These are phyloP conservation scores for Diaporthe nobilis DNA, from an alignment of 2,329 filamentous ascomycete species.

Conservation along the genomic window DNA sequence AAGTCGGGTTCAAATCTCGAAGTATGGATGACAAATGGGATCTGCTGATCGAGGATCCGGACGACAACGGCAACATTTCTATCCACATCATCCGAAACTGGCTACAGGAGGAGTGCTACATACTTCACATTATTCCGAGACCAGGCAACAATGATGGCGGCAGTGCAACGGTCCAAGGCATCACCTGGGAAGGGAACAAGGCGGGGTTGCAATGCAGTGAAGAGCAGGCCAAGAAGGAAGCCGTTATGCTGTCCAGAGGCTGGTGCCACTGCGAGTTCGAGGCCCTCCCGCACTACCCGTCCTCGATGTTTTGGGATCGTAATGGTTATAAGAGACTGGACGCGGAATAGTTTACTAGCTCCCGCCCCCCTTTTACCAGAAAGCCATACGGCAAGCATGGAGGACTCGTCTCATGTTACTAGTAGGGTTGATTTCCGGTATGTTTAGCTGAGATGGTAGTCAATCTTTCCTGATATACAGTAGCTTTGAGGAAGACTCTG, in stretches of 20 bases:
- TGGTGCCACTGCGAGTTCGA: slow-evolving; percentile 44
- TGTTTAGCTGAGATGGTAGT: no score
- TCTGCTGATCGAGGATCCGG: slow-evolving; percentile 44
- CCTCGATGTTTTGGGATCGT: slow-evolving; percentile 42
- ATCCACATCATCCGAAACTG: slow-evolving; percentile 45
- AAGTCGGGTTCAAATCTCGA: slow-evolving; percentile 44
- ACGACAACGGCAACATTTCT: slow-evolving; percentile 43
- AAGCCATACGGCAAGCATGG: no score
- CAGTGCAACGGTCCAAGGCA: slow-evolving; percentile 36
- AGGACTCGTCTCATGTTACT: no score
- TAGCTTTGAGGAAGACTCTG: no score
- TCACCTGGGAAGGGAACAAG: slow-evolving; percentile 45
- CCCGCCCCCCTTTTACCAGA: no score
- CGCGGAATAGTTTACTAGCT: not conserved
- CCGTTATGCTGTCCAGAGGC: slow-evolving; percentile 44
- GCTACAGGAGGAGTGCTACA: slow-evolving; percentile 43
- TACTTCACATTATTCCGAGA: slow-evolving; percentile 39
- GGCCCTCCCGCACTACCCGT: slow-evolving; percentile 43
- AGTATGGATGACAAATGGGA: slow-evolving; percentile 46
- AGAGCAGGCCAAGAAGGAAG: slow-evolving; percentile 46
- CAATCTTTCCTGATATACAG: no score
- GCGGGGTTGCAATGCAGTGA: slow-evolving; percentile 41
- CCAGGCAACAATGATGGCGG: not conserved
- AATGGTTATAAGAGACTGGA: slow-evolving; percentile 39
- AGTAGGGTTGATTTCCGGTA: no score